These are phyloP conservation scores for Aspergillus neoniger DNA, from an alignment of 2,329 filamentous ascomycete genomes.

Conservation along the genomic window DNA sequence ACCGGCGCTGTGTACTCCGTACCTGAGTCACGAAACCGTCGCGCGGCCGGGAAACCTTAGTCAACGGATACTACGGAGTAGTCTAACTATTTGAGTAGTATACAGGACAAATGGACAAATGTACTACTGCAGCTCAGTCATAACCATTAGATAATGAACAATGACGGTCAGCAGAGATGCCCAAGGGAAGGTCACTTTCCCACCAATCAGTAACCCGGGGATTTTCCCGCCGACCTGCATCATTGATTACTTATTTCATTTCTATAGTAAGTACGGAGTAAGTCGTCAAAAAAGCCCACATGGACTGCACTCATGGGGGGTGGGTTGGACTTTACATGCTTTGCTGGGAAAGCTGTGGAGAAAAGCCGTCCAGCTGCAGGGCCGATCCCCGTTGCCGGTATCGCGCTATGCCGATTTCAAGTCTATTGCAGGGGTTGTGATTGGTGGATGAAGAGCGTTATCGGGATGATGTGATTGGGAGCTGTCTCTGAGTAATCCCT, in stretches of 20 bases:
- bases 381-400: slow-evolving; percentile 31
- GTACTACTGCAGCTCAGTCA: background rate
- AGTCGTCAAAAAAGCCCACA: background rate
- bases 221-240: background rate
- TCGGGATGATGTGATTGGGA: slow-evolving; percentile 30
- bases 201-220: slow-evolving; percentile 3
- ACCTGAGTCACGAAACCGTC: background rate
- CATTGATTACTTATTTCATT: too few species aligned
- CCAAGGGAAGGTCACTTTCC: slow-evolving; percentile 5
- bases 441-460: slow-evolving; percentile 28
- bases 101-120: too few species aligned
- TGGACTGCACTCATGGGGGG: background rate
- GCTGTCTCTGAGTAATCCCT: slow-evolving; percentile 2
- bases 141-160: slow-evolving; percentile 3
- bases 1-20: background rate
- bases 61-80: background rate
- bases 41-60: background rate
- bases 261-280: too few species aligned
- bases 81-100: too few species aligned
- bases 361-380: slow-evolving; percentile 26
- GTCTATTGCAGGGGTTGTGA: slow-evolving; percentile 11
- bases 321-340: background rate
- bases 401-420: slow-evolving; percentile 25
- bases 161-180: slow-evolving; percentile 13
- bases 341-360: slow-evolving; percentile 20